Evolutionary conservation across 495 filamentous ascomycete species (phyloP).

Genomic region (Astrothelium subdiscretum): DNA sequence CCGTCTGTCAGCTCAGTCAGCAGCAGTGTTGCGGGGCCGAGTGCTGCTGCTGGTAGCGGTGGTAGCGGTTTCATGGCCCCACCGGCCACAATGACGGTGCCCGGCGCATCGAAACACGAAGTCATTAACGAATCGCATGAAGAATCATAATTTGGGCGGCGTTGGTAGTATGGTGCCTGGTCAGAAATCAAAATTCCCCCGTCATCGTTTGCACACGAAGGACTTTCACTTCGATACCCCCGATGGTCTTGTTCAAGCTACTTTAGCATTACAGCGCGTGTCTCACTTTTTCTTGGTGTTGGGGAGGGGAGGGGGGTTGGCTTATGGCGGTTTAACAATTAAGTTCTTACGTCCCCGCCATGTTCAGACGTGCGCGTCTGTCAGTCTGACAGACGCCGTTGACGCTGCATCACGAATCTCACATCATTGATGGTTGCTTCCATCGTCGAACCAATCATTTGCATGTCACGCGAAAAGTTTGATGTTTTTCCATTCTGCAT

Average conservation of each 20-base stretch:
- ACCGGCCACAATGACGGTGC: not conserved
- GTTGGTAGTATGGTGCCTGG: not conserved
- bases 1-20: constrained; percentile 1
- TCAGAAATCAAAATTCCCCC: not conserved
- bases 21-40: not conserved
- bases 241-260: not conserved
- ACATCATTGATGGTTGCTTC: not conserved
- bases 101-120: not conserved
- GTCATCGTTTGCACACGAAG: not conserved
- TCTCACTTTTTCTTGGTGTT: not conserved
- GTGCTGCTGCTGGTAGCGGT: not conserved
- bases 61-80: not conserved
- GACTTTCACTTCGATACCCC: not conserved
- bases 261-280: not conserved
- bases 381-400: not conserved
- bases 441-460: not conserved
- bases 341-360: not conserved
- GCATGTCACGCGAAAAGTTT: not conserved
- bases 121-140: constrained; percentile 3
- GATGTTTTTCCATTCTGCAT: not conserved
- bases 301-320: not conserved
- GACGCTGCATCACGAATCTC: not conserved
- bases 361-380: not conserved
- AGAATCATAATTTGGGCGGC: not conserved
- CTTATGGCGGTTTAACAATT: not conserved